These are phyloP conservation scores for Rhodotorula paludigena DNA, from an alignment of 768 basidiomycete species.

Conservation along the genomic window DNA sequence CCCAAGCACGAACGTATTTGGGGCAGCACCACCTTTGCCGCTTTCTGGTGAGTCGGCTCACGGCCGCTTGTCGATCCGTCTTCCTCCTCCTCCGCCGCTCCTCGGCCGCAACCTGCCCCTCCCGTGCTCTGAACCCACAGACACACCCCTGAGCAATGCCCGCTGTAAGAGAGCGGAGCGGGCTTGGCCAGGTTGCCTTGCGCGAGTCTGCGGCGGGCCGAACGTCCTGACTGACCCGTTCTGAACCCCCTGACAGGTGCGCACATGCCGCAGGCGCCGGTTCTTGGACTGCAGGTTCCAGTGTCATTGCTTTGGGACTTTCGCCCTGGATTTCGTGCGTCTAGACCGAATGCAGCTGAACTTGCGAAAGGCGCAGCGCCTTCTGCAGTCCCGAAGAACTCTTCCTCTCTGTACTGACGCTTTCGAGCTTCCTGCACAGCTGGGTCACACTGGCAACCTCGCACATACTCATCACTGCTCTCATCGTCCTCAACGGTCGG, in stretches of 20 bases:
- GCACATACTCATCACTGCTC: neutral
- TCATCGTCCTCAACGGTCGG: neutral
- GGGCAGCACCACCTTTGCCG: neutral
- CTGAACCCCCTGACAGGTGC: neutral
- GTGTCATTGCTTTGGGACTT: neutral
- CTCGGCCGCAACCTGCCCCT: neutral
- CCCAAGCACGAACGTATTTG: neutral
- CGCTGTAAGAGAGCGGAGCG: too few relatives aligned
- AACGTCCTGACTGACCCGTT: too few relatives aligned
- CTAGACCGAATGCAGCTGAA: too few relatives aligned
- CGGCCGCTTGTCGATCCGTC: neutral
- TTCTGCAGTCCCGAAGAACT: too few relatives aligned
- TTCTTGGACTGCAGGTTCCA: neutral
- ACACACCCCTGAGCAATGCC: too few relatives aligned
- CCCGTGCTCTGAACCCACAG: neutral
- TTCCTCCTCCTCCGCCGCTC: neutral
- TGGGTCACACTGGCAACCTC: neutral
- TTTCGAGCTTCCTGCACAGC: too few relatives aligned
- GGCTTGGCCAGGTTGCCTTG: too few relatives aligned
- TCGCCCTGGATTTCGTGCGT: too few relatives aligned
- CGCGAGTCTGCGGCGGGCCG: too few relatives aligned
- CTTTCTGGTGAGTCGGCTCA: neutral
- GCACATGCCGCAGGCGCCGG: neutral
- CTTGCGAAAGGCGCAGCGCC: too few relatives aligned
- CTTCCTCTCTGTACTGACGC: too few relatives aligned